These are phyloP conservation scores for Daedalea quercina DNA, from an alignment of 768 basidiomycete genomes.

Conservation along the genomic window DNA sequence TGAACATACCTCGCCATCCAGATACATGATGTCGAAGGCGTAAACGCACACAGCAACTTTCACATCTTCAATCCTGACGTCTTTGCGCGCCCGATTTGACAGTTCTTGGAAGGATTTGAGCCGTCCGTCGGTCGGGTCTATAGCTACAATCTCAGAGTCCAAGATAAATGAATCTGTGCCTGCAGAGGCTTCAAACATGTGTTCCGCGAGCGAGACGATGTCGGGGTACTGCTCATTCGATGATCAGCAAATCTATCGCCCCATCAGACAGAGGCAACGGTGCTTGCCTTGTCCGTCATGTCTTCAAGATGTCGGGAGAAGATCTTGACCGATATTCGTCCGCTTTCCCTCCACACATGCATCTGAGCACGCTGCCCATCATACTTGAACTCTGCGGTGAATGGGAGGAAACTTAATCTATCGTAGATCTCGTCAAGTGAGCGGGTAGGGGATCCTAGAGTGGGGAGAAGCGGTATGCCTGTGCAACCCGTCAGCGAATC, in stretches of 20 bases:
- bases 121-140: constrained; percentile 55
- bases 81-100: constrained; percentile 78
- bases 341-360: constrained; percentile 39
- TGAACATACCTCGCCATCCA: constrained; percentile 64
- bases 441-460: constrained; percentile 80
- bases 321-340: constrained; percentile 42
- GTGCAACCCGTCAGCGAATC: constrained; percentile 4
- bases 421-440: constrained; percentile 82
- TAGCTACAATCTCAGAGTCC: constrained; percentile 84
- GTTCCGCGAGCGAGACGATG: constrained; percentile 50
- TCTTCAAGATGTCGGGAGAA: constrained; percentile 90
- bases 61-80: constrained; percentile 69
- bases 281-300: constrained; percentile 77
- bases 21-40: constrained; percentile 84
- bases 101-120: constrained; percentile 83
- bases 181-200: constrained; percentile 38
- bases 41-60: constrained; percentile 78
- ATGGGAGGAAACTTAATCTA: constrained; percentile 55
- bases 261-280: background rate
- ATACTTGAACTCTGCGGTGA: constrained; percentile 87
- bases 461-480: constrained; percentile 82
- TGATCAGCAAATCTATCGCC: constrained; percentile 3
- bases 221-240: constrained; percentile 67
- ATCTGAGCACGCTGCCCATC: constrained; percentile 85
- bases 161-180: constrained; percentile 60